phyloP scores from a whole-genome alignment of 2,329 filamentous ascomycete genomes.

The Shiraia bambusicola region DNA sequence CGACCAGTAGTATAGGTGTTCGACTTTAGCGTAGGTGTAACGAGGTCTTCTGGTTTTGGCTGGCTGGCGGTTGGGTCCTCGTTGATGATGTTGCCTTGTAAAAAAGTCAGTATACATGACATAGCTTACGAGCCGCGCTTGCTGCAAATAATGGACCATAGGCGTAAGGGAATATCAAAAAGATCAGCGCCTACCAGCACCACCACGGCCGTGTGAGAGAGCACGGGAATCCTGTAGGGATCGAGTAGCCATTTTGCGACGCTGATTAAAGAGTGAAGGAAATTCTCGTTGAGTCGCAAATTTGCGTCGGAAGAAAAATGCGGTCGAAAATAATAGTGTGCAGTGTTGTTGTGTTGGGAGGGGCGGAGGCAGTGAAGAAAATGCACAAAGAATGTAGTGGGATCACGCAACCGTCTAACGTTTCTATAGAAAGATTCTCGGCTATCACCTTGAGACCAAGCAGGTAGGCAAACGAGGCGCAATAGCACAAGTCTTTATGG shows the following conservation, averaged over 20 bases:
- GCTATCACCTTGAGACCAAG: constrained; percentile 6
- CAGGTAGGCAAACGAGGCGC: constrained; percentile 16
- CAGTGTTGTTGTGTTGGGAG: constrained; percentile 7
- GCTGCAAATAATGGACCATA: not conserved
- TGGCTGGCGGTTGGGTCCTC: constrained; percentile 35
- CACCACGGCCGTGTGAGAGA: constrained; percentile 71
- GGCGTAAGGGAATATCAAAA: not conserved
- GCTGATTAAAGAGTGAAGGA: not conserved
- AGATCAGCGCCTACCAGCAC: constrained; percentile 57
- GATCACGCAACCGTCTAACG: constrained; percentile 17
- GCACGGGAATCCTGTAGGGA: constrained; percentile 30
- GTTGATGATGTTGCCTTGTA: constrained; percentile 52
- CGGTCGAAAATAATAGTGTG: constrained; percentile 2
- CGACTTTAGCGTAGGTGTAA: constrained; percentile 80
- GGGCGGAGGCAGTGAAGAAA: constrained; percentile 7
- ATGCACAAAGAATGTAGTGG: constrained; percentile 12
- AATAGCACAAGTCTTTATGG: constrained; percentile 11
- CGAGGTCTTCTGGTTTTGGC: constrained; percentile 60
- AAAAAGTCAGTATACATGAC: constrained; percentile 6
- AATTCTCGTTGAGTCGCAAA: not conserved
- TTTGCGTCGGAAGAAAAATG: constrained; percentile 1
- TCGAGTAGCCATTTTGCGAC: constrained; percentile 23
- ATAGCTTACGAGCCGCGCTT: not conserved
- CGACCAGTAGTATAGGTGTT: constrained; percentile 87
- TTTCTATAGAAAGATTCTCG: constrained; percentile 16